Base-by-base conservation (phyloP, 345 rosid species). In the Garcia nutans region DNA sequence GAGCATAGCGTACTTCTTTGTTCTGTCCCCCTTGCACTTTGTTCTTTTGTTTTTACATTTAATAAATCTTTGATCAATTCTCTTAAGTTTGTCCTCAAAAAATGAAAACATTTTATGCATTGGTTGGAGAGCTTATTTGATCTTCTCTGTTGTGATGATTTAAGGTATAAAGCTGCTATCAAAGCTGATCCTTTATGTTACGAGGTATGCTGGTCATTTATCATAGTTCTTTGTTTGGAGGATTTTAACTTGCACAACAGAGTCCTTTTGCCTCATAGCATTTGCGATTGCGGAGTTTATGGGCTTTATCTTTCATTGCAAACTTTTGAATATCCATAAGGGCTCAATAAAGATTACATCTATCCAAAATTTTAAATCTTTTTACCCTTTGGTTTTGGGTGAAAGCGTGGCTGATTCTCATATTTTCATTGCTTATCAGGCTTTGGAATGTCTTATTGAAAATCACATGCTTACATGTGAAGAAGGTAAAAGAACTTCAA, bases 141-240 rank as follows among this genome's bases (percentile, higher is more conserved):
- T 74, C 63, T 80, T 44, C 58, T 55, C 44, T 74, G n/a, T 73
- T 73, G 31, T 82, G 76, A 12, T 74, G 71, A 76, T 81, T 73
- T 55, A 70, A 95, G 99, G 99, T 95, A 92, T 81, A 92, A 96
- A 89, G 97, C 95, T 73, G 98, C 99, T 77, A 84, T 96, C 73
- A 96, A 89, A 86, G 97, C 98, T 65, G 99, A 96, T 85, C 98
- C 99, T 60, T 84, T 96, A 68, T 93, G 99, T 83, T 93, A 90
- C 74, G 99, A 96, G 98, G 99, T 92, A 90, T 65, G 75, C 67
- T 68, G 31, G 72, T 41, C 15, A 24, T 70, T 37, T 74, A 23
- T 68, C 52, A 15, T 33, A 52, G 2, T 59, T 62, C 47, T 24
- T 24, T 23, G 2, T 24, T 72, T 72, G 42, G 41, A 23, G 20